These are phyloP conservation scores for Exobasidium cylindrosporum DNA, from an alignment of 1,284 basidiomycete species.

Conservation along the genomic window DNA sequence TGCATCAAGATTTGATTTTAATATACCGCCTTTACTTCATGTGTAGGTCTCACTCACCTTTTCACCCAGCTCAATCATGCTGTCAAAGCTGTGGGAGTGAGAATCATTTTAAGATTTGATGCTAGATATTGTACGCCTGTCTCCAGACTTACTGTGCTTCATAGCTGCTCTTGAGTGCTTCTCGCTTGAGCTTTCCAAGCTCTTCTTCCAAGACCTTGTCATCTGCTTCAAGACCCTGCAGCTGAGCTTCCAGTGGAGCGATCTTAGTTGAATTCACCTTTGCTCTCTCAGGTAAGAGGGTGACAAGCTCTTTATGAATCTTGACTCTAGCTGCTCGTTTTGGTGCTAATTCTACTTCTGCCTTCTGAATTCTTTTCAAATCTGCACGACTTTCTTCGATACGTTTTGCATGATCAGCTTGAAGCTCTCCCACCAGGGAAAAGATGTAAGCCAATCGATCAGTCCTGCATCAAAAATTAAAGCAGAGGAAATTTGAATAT, in stretches of 20 bases:
- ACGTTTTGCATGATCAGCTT: conserved; percentile 34
- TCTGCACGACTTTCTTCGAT: conserved; percentile 32
- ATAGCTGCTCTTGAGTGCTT: conserved; percentile 11
- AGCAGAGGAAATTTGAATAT: too few species aligned
- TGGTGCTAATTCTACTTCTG: conserved; percentile 34
- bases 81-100: too few species aligned
- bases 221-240: conserved; percentile 31
- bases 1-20: too few species aligned
- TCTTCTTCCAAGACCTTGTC: conserved; percentile 41
- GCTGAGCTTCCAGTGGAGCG: conserved; percentile 28
- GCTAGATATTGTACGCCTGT: neutral
- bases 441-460: conserved; percentile 45
- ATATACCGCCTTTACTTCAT: neutral
- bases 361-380: conserved; percentile 37
- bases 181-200: conserved; percentile 33
- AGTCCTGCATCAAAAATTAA: conserved; percentile 17
- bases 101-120: conserved; percentile 28
- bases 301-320: conserved; percentile 37
- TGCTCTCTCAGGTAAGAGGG: conserved; percentile 37
- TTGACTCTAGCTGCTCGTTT: conserved; percentile 32
- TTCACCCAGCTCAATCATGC: conserved; percentile 46
- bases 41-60: too few species aligned
- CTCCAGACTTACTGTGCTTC: too few species aligned
- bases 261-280: conserved; percentile 19
- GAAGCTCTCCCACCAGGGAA: conserved; percentile 40